Evolutionary conservation across 108 stramenopile species (phyloP), one percentile per base, ranked within the genome.

Genomic region (Fistulifera solaris): DNA sequence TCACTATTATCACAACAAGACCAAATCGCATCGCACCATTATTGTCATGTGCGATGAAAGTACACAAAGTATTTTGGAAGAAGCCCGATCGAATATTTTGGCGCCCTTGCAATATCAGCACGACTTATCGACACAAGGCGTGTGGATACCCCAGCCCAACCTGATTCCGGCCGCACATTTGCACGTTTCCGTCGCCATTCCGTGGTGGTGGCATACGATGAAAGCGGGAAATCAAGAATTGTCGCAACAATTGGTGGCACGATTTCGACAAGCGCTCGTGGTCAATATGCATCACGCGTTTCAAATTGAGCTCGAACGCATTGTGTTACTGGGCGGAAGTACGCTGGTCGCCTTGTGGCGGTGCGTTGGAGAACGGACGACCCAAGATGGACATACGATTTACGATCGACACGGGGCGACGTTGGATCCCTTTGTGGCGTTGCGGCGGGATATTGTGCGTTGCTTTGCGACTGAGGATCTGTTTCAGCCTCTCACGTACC

Each of bases 151-250:
- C n/a, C 58, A 58, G 3, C 19, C 62, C 15, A 72, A 61, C 21
- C 50, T 78, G 5, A 72, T 78, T 17, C 76, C 76, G 21, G 41
- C 62, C 21, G 44, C 40, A 45, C 71, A 78, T 51, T 61, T 78
- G 77, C 77, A 78, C 40, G 67, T 75, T 1, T 68, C 77, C 22
- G 54, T 78, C 5, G 77, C 77, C 1, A 61, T 67, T 40, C 77
- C 77, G 18, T 78, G 77, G 77, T 78, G 73, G 73, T 78, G 77
- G 77, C 77, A 78, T 52, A 75, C 73, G 12, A 75, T 78, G 39
- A 58, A 57, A 15, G 41, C 46, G 19, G 70, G 67, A 6, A 75
- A 78, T 52, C 22, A 64, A n/a, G 63, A 71, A 31, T 40, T 78
- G 23, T 58, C 66, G 19, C 54, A 65, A 48, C 56, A 56, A 0